Evolutionary conservation across 441 rosid genomes (phyloP).

Genomic region (Geranium incanum): DNA sequence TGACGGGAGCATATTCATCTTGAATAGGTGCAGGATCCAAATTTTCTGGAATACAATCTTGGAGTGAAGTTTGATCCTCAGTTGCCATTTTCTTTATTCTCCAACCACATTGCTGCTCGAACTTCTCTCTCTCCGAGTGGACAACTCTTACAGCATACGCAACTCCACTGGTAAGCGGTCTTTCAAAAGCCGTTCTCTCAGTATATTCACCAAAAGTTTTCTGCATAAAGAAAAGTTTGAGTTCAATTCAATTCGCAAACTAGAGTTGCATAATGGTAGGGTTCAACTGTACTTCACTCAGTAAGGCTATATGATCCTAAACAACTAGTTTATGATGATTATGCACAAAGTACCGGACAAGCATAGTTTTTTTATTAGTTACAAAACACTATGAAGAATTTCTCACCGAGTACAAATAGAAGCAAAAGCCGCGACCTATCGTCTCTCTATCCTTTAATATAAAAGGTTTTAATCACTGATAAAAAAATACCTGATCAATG

Average conservation of each 20-base stretch:
- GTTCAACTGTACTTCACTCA: conserved; percentile 2
- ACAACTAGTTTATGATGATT: not conserved
- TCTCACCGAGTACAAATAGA: not conserved
- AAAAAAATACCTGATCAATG: conserved; percentile 66
- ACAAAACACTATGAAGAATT: not conserved
- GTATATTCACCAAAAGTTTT: conserved; percentile 84
- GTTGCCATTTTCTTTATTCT: conserved; percentile 85
- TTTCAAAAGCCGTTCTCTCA: conserved; percentile 91
- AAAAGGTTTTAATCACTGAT: too few relatives aligned
- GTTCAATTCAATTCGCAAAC: conserved; percentile 12
- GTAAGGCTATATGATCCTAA: conserved; percentile 4
- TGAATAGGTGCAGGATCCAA: conserved; percentile 81
- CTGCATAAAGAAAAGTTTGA: conserved; percentile 33
- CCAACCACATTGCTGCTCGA: conserved; percentile 77
- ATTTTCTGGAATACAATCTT: conserved; percentile 71
- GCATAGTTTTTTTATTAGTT: not conserved
- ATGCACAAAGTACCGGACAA: too few relatives aligned
- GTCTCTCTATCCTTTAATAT: too few relatives aligned
- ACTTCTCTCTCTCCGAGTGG: conserved; percentile 76
- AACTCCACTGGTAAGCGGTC: conserved; percentile 98
- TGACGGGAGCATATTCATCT: conserved; percentile 93
- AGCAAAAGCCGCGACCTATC: not conserved
- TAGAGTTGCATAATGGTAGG: not conserved
- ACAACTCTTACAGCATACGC: conserved; percentile 92
- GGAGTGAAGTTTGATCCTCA: conserved; percentile 76